A percentile compares a stretch with the other conserved stretches of the same genome.
Evolutionary conservation across 1,284 basidiomycete genomes (phyloP).

Genomic region (Wallemia ichthyophaga): DNA sequence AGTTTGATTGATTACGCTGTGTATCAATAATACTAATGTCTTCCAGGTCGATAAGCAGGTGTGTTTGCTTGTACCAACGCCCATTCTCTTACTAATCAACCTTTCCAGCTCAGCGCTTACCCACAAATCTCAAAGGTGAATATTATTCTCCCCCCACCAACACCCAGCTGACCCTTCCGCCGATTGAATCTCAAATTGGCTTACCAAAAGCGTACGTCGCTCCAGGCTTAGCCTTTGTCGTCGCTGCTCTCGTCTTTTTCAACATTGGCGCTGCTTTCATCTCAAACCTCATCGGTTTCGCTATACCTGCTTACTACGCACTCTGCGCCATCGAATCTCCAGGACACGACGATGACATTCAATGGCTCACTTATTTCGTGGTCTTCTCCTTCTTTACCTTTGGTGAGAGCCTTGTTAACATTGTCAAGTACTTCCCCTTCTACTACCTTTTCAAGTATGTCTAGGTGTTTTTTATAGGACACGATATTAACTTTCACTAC

Average conservation of each 20-base stretch:
- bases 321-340: slow-evolving; percentile 18
- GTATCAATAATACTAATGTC: neutral
- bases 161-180: slow-evolving; percentile 14
- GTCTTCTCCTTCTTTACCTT: slow-evolving; percentile 1
- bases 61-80: slow-evolving; percentile 10
- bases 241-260: slow-evolving; percentile 15
- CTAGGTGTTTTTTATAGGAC: neutral
- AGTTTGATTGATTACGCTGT: neutral
- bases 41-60: slow-evolving; percentile 1
- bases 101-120: neutral
- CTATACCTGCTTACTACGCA: slow-evolving; percentile 18
- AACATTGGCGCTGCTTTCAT: slow-evolving; percentile 11
- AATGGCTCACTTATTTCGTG: slow-evolving; percentile 12
- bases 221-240: slow-evolving; percentile 11
- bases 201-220: slow-evolving; percentile 15
- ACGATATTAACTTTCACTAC: neutral
- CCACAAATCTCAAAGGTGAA: neutral
- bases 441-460: slow-evolving; percentile 69
- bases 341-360: slow-evolving; percentile 18
- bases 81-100: neutral
- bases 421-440: slow-evolving; percentile 16
- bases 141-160: slow-evolving; percentile 8
- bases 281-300: slow-evolving; percentile 8
- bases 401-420: neutral
- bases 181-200: slow-evolving; percentile 12